phyloP scores from a whole-genome alignment of 1,139 yeast genomes.

The Yamadazyma sp. region DNA sequence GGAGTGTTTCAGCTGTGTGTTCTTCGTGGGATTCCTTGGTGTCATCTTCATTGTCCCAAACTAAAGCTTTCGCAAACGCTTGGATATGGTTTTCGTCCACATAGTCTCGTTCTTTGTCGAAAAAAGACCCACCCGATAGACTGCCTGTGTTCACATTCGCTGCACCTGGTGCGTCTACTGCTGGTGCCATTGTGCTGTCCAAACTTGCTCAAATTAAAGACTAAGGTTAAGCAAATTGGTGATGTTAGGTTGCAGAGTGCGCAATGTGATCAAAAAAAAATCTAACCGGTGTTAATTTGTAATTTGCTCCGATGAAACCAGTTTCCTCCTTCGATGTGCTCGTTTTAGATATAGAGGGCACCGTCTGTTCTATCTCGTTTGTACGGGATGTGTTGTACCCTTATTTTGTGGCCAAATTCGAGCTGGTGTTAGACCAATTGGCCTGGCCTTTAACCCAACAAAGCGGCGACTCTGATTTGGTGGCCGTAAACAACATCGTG shows the following conservation, averaged over 20 bases:
- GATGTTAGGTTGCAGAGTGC: no score
- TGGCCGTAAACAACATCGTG: slow-evolving; percentile 31
- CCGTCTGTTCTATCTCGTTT: slow-evolving; percentile 85
- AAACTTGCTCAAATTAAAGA: no score
- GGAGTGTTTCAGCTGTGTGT: slow-evolving; percentile 1
- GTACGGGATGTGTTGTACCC: slow-evolving; percentile 73
- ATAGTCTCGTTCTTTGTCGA: slow-evolving; percentile 34
- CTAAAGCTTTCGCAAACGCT: slow-evolving; percentile 42
- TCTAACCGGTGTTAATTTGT: neutral
- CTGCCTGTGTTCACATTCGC: no score
- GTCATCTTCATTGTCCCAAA: slow-evolving; percentile 38
- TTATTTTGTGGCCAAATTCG: slow-evolving; percentile 39
- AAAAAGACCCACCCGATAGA: no score
- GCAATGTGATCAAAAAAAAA: no score
- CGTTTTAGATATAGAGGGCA: slow-evolving; percentile 79
- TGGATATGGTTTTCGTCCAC: slow-evolving; percentile 38
- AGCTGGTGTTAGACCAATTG: slow-evolving; percentile 24
- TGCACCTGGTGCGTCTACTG: neutral
- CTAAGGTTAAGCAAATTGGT: no score
- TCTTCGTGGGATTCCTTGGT: neutral
- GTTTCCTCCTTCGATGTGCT: slow-evolving; percentile 4
- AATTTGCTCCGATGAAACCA: neutral
- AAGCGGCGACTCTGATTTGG: slow-evolving; percentile 9
- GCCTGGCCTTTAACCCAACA: slow-evolving; percentile 32
- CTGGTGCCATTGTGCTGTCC: no score